Percentiles rank a stretch among this genome's conserved stretches.
Conservation (phyloP, 2,329 filamentous ascomycete genomes). For the Cyphellophora europaea region DNA sequence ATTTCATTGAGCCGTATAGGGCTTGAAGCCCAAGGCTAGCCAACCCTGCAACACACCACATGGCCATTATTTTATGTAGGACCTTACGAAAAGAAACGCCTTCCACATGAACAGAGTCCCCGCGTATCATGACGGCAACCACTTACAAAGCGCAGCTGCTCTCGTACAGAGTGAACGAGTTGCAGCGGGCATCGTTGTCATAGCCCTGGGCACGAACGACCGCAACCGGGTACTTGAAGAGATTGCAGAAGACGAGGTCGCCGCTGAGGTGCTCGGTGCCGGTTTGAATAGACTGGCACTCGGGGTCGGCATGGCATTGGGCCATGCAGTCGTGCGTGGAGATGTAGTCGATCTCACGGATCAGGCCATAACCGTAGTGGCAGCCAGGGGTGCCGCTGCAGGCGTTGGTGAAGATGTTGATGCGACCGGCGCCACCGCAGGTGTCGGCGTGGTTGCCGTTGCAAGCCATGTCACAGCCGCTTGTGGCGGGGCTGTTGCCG, state of each 20-base stretch:
- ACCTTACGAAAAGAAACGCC: no score
- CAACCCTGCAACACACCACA: no score
- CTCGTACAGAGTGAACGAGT: background rate
- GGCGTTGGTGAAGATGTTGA: slow-evolving; percentile 14
- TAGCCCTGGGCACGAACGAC: background rate
- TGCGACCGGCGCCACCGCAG: slow-evolving; percentile 30
- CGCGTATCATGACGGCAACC: no score
- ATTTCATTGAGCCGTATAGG: no score
- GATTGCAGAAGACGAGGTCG: background rate
- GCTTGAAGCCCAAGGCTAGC: no score
- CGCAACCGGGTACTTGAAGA: background rate
- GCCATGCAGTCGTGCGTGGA: background rate
- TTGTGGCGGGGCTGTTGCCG: slow-evolving; percentile 9
- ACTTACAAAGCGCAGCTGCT: background rate
- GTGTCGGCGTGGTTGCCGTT: slow-evolving; percentile 26
- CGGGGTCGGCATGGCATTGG: background rate
- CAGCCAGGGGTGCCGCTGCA: background rate
- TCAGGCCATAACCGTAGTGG: slow-evolving; percentile 1
- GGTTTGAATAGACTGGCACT: background rate
- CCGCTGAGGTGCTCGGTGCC: background rate
- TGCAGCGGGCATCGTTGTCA: background rate
- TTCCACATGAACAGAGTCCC: no score
- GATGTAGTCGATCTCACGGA: no score
- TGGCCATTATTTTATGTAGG: no score
- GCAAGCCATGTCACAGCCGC: slow-evolving; percentile 33